A percentile compares a stretch with the other conserved stretches of the same genome.
Conservation (phyloP, 148 eudicot species). For the Silene uniflora region DNA sequence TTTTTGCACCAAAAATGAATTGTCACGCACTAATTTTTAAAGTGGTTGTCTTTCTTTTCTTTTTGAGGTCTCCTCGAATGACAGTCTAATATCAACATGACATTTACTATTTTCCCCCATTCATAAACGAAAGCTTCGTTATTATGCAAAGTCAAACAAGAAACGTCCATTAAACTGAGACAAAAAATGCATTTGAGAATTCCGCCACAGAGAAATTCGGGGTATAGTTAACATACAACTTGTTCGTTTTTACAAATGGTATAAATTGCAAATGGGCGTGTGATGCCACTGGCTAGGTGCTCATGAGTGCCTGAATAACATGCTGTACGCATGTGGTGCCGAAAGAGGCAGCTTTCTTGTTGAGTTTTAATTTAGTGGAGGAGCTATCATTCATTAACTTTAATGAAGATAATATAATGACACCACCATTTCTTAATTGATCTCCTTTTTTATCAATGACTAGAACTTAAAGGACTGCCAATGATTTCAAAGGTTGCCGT, state of each 20-base stretch:
- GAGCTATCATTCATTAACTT: conserved; percentile 13
- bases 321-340: conserved; percentile 28
- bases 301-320: conserved; percentile 21
- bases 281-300: conserved; percentile 15
- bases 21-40: neutral
- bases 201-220: too few species aligned
- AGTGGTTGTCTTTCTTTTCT: neutral
- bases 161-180: neutral
- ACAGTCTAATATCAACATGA: too few species aligned
- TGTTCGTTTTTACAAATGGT: conserved; percentile 4
- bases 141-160: neutral
- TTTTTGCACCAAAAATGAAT: neutral
- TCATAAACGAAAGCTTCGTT: too few species aligned
- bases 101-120: too few species aligned
- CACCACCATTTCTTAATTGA: conserved; percentile 12
- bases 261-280: conserved; percentile 2
- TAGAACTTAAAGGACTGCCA: conserved; percentile 6
- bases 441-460: conserved; percentile 7
- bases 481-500: conserved; percentile 16
- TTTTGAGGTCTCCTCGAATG: too few species aligned
- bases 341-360: conserved; percentile 21
- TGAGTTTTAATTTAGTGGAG: conserved; percentile 15
- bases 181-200: too few species aligned
- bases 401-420: conserved; percentile 19
- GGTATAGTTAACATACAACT: neutral